Percentiles rank a stretch among this genome's conserved stretches.
These are phyloP conservation scores for Coemansia sp. DNA, from an alignment of 192 early-diverging fungal genomes.

Conservation along the genomic window DNA sequence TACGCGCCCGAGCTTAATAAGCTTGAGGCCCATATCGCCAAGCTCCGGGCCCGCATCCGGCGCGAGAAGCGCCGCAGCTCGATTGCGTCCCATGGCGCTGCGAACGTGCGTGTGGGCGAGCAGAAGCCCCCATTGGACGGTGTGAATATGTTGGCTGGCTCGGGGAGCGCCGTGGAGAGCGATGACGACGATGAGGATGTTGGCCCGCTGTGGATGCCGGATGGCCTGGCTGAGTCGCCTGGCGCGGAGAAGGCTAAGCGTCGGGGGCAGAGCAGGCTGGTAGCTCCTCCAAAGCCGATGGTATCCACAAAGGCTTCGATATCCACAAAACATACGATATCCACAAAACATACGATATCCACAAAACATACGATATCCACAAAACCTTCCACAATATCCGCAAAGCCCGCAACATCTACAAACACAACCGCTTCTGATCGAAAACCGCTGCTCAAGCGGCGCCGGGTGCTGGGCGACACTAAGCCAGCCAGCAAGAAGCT, in stretches of 20 bases:
- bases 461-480: slow-evolving; percentile 16
- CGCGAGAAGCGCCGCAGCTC: slow-evolving; percentile 36
- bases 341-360: too few species aligned
- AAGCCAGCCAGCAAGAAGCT: neutral
- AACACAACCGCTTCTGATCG: too few species aligned
- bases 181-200: slow-evolving; percentile 25
- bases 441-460: slow-evolving; percentile 12
- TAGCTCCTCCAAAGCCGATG: neutral
- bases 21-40: slow-evolving; percentile 48
- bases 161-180: neutral
- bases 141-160: neutral
- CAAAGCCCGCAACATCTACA: too few species aligned
- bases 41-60: slow-evolving; percentile 29
- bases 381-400: too few species aligned
- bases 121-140: neutral
- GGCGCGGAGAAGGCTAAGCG: slow-evolving; percentile 48
- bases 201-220: slow-evolving; percentile 35
- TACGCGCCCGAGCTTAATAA: slow-evolving; percentile 52
- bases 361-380: too few species aligned
- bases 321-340: too few species aligned
- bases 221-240: slow-evolving; percentile 46
- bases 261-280: neutral
- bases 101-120: slow-evolving; percentile 13
- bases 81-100: slow-evolving; percentile 29
- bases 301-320: too few species aligned